Percentiles rank a stretch among this genome's conserved stretches.
Evolutionary conservation across 1,139 yeast species (phyloP).

Genomic region (Sugiyamaella castrensis): DNA sequence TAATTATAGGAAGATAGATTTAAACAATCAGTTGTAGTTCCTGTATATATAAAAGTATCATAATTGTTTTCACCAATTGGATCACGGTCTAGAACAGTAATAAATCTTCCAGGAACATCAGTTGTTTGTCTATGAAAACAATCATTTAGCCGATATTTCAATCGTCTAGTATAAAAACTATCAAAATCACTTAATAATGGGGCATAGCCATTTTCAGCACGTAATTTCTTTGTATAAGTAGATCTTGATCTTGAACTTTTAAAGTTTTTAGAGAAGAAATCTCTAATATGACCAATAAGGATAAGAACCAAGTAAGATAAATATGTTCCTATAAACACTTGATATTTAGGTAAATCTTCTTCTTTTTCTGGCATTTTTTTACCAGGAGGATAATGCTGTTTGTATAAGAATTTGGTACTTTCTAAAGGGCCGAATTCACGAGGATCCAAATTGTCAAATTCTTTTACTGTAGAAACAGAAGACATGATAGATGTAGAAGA

Average conservation of each 20-base stretch:
- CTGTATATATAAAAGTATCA: constrained; percentile 63
- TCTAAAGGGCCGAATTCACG: constrained; percentile 29
- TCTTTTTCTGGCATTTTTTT: constrained; percentile 32
- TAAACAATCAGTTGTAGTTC: constrained; percentile 70
- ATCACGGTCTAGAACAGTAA: constrained; percentile 73
- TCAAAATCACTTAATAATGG: constrained; percentile 96
- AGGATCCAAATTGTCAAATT: constrained; percentile 19
- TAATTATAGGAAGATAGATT: constrained; percentile 90
- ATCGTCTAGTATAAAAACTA: constrained; percentile 85
- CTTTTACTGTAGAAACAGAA: no score
- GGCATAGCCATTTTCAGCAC: constrained; percentile 86
- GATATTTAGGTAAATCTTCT: constrained; percentile 81
- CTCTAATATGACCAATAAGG: constrained; percentile 85
- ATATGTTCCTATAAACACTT: constrained; percentile 75
- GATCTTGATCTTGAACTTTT: neutral
- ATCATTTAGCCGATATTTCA: constrained; percentile 87
- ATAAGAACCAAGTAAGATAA: constrained; percentile 78
- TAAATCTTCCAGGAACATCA: constrained; percentile 94
- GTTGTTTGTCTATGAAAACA: constrained; percentile 94
- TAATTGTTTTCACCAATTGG: constrained; percentile 52
- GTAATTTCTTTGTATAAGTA: constrained; percentile 46
- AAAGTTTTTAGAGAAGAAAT: constrained; percentile 76
- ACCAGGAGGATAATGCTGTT: constrained; percentile 28
- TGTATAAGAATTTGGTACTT: constrained; percentile 41
- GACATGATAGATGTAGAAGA: no score